A percentile compares a stretch with the other conserved stretches of the same genome.
phyloP scores from a whole-genome alignment of 345 rosid species.

The Eucalyptus regnans region DNA sequence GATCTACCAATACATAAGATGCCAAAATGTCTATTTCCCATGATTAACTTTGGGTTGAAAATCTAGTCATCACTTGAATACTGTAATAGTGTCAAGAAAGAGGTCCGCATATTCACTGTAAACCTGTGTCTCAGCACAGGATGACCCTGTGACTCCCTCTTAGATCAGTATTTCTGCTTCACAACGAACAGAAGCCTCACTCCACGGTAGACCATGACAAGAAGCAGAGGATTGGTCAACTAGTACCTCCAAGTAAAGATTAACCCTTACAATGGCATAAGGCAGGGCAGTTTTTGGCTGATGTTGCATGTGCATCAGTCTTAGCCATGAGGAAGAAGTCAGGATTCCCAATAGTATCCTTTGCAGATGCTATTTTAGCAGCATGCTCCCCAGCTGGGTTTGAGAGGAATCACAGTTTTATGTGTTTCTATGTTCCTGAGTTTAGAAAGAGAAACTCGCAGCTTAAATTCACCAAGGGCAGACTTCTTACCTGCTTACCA shows the following conservation, averaged over 20 bases:
- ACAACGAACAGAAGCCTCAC: too few species aligned
- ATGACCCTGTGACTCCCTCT: too few species aligned
- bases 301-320: conserved; percentile 38
- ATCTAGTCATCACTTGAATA: too few species aligned
- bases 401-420: background rate
- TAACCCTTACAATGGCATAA: conserved; percentile 42
- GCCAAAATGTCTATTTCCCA: background rate
- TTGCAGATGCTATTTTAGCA: conserved; percentile 37
- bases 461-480: background rate
- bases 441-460: background rate
- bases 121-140: too few species aligned
- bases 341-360: conserved; percentile 40
- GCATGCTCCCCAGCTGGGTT: conserved; percentile 41
- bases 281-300: conserved; percentile 30
- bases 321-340: conserved; percentile 43
- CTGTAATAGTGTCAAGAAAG: too few species aligned
- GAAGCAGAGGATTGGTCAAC: too few species aligned
- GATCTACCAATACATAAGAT: background rate
- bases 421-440: background rate
- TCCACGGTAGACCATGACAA: too few species aligned
- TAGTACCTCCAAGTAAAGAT: conserved; percentile 33
- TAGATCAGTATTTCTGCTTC: too few species aligned
- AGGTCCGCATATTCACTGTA: too few species aligned
- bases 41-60: background rate
- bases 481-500: conserved; percentile 24